phyloP scores from a whole-genome alignment of 2,329 filamentous ascomycete genomes.

The Lasiodiplodia citricola region DNA sequence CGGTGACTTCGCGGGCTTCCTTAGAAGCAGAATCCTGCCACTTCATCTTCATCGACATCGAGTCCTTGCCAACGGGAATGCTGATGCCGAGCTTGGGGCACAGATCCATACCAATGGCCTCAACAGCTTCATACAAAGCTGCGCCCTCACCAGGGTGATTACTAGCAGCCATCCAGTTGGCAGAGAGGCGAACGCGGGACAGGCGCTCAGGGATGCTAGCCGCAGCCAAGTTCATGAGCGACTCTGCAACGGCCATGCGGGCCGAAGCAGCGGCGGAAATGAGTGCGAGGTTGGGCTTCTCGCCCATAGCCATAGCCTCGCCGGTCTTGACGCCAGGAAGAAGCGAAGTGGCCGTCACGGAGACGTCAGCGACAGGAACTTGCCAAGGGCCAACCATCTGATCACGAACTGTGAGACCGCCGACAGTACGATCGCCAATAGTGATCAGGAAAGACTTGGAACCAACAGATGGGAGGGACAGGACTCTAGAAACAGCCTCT shows the following conservation, averaged over 20 bases:
- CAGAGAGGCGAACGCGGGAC: conserved; percentile 82
- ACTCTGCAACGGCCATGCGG: conserved; percentile 94
- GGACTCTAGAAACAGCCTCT: conserved; percentile 80
- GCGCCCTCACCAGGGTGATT: conserved; percentile 92
- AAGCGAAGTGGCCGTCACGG: conserved; percentile 86
- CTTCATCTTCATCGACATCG: conserved; percentile 97
- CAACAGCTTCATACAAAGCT: conserved; percentile 88
- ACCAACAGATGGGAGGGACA: conserved; percentile 87
- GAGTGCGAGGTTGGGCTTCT: conserved; percentile 85
- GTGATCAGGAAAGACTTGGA: conserved; percentile 98
- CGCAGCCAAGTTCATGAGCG: conserved; percentile 89
- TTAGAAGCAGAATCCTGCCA: conserved; percentile 77
- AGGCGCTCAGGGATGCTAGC: conserved; percentile 75
- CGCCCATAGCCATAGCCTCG: conserved; percentile 98
- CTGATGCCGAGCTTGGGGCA: conserved; percentile 89
- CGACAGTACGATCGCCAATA: conserved; percentile 90
- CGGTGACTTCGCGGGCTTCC: conserved; percentile 82
- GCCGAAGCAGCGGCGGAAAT: conserved; percentile 90
- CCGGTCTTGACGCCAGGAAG: conserved; percentile 74
- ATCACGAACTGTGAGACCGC: conserved; percentile 84
- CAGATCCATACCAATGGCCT: conserved; percentile 89
- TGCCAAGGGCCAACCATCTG: conserved; percentile 99
- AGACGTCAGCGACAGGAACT: conserved; percentile 89
- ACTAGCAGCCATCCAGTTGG: conserved; percentile 99
- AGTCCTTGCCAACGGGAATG: conserved; percentile 97